Evolutionary conservation across 1,284 basidiomycete species (phyloP), one percentile per base, ranked within the genome.

Genomic region (Vanrija humicola): DNA sequence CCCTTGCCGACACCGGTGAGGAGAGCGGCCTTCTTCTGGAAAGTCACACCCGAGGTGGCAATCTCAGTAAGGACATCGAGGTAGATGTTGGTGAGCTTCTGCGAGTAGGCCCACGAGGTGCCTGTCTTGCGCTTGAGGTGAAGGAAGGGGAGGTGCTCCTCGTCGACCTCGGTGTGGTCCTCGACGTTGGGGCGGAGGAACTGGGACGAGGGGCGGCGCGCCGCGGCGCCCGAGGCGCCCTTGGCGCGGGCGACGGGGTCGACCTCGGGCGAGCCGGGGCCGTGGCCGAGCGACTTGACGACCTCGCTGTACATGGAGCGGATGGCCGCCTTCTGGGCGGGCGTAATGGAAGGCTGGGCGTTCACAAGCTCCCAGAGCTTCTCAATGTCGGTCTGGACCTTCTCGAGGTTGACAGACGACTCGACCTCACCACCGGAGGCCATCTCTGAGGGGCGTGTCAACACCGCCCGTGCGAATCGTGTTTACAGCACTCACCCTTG

Each of bases 71-170:
- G 82, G 63, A 98, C 88, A 70, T 98, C 94, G 64, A 98, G 85
- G 78, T 98, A 94, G 49, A 93, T 89, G 57, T 90, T 86, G 18
- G 95, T 98, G 57, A 98, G 82, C 78, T 98, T 98, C 78, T 88
- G 90, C 67, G 89, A 93, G 80, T 97, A 97, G 70, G 95, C 90
- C 92, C 95, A 98, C 69, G 83, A 86, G 19, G 84, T 85, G 46
- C 93, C 96, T n/a, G 96, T 91, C 79, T 94, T 96, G 74, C 94
- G 87, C 82, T 98, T 98, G 64, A 98, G 81, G 76, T 98, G 93
- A 21, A 98, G 84, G 54, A 98, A 85, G 18, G 96, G 96, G 42
- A 95, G 83, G 72, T 94, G 94, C 75, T 95, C 90, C 21, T 89
- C 86, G 43, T 90, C 84, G 40, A 96, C 83, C 18, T 86, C 84